These are phyloP conservation scores for Tolypocladium ovalisporum DNA, from an alignment of 2,329 filamentous ascomycete species.

Conservation along the genomic window DNA sequence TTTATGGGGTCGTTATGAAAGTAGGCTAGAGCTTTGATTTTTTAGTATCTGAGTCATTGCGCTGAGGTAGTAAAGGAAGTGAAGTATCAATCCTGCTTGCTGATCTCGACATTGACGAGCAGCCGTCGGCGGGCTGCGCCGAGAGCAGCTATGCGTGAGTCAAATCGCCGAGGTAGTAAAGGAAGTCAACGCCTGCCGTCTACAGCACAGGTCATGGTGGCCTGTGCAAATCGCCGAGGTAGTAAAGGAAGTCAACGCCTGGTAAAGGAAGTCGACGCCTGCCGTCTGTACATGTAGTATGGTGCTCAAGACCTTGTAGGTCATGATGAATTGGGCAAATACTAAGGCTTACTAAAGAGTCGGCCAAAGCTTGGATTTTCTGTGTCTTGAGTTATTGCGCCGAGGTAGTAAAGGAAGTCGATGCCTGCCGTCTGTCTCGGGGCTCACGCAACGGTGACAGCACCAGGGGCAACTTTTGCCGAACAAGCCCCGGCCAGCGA, in stretches of 20 bases:
- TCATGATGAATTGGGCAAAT: too few species aligned
- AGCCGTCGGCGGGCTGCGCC: constrained; percentile 70
- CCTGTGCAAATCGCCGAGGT: too few species aligned
- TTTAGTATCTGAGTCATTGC: constrained; percentile 7
- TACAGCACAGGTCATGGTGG: too few species aligned
- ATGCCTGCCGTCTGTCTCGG: constrained; percentile 9
- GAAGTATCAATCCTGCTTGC: constrained; percentile 84
- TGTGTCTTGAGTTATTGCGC: constrained; percentile 7
- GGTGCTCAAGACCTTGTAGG: too few species aligned
- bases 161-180: too few species aligned
- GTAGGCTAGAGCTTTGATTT: constrained; percentile 4
- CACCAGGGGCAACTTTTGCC: background rate
- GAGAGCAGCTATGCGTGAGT: constrained; percentile 62
- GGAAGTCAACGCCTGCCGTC: too few species aligned
- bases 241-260: too few species aligned
- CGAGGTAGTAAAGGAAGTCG: constrained; percentile 26
- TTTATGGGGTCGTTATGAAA: constrained; percentile 9
- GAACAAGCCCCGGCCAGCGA: background rate
- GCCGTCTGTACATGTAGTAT: too few species aligned
- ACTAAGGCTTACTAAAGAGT: too few species aligned
- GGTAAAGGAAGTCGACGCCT: too few species aligned
- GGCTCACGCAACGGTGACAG: too few species aligned
- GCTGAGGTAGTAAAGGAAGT: constrained; percentile 28
- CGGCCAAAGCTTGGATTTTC: constrained; percentile 8
- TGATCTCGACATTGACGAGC: constrained; percentile 92